phyloP scores from a whole-genome alignment of 139 green algal genomes.

The Chlamydomonas sphaeroides region DNA sequence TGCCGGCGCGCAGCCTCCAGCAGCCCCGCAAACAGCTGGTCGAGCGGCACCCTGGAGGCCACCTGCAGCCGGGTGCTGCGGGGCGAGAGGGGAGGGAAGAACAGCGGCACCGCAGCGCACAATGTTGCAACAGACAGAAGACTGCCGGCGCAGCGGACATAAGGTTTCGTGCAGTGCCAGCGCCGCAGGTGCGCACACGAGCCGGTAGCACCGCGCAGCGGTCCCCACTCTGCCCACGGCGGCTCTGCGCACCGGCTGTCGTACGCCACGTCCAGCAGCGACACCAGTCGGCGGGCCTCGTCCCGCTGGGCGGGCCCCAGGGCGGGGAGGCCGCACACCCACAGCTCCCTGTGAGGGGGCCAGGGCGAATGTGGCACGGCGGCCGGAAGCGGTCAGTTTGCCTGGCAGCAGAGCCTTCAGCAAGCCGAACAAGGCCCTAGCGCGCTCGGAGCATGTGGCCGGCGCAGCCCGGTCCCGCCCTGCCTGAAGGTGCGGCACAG shows the following conservation, averaged over 20 bases:
- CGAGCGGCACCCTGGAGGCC: background rate
- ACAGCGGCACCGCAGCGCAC: too few relatives aligned
- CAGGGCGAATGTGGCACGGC: too few relatives aligned
- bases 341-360: background rate
- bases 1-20: background rate
- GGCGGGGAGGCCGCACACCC: conserved; percentile 68
- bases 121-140: too few relatives aligned
- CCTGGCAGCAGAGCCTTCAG: background rate
- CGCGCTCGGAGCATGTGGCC: background rate
- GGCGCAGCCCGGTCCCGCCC: background rate
- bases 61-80: background rate
- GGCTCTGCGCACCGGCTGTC: conserved; percentile 70
- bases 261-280: conserved; percentile 86
- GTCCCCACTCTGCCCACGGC: conserved; percentile 62
- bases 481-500: conserved; percentile 63
- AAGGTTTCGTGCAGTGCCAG: too few relatives aligned
- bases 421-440: background rate
- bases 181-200: too few relatives aligned
- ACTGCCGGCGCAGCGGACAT: too few relatives aligned
- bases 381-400: too few relatives aligned
- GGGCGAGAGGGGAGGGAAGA: too few relatives aligned
- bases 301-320: conserved; percentile 65
- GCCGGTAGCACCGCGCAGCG: too few relatives aligned
- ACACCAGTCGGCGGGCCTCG: conserved; percentile 82
- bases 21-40: background rate